Base-by-base conservation (phyloP, 1,139 yeast species). In the Saccharomyces hybrid region DNA sequence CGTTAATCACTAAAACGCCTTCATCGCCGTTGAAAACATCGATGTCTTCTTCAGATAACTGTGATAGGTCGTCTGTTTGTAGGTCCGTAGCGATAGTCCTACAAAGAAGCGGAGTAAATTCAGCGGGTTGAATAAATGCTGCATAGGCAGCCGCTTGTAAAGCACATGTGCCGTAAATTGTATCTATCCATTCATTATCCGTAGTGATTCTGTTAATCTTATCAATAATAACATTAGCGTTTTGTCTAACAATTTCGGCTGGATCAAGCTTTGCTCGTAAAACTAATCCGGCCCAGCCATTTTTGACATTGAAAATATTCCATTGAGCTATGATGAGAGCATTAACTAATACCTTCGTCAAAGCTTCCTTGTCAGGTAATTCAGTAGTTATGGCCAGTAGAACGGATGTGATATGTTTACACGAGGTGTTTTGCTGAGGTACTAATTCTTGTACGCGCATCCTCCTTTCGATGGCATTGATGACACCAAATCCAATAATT, bases 271-370 rank as follows among this genome's bases (percentile, higher is more conserved):
- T 71, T 9, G 86, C 77, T 54, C 81, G 74, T 63, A 86, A 82
- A 48, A 84, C 83, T 52, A 90, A 72, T 0, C 88, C 88, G 47
- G 90, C 86, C 99, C 99, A 93, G 2, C 87, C 84, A 56, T 76
- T 76, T 54, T 79, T 80, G 7, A 76, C 65, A 2, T 71, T 70
- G 31, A 78, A 71, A 3, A 59, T 65, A 1, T 70, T 61, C 59
- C 80, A 82, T 65, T 87, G 88, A 9, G 86, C 74, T 9, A 81
- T 65, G 28, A 86, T 72, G n/a, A 87, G 67, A 24, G 82, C 58
- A 6, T 75, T 71, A 19, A 77, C 65, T 26, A 84, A 65, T 34
- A 79, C 76, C 3, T 72, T 65, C 3, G 71, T 72, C 52, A 79
- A 66, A 27, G 75, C 65, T 1, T 67, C 64, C 14, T 64, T 62